phyloP scores from a whole-genome alignment of 805 yeast species.

The Candida pini region DNA sequence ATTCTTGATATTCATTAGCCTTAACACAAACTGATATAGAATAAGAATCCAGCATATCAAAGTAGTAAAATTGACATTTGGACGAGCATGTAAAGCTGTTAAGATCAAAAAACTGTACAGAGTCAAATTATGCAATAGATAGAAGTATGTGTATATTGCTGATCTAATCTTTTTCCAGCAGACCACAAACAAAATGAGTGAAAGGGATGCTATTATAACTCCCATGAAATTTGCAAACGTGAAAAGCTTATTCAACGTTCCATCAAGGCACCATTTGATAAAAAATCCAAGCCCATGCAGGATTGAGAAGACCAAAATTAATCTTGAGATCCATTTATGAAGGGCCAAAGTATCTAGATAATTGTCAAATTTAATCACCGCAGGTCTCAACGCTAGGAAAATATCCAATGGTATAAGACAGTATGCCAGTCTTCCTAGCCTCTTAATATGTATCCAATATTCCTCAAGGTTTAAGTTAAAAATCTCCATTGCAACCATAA shows the following conservation, averaged over 20 bases:
- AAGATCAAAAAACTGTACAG: conserved; percentile 40
- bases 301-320: conserved; percentile 39
- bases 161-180: conserved; percentile 48
- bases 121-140: conserved; percentile 48
- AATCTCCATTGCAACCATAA: conserved; percentile 26
- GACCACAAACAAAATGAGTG: conserved; percentile 34
- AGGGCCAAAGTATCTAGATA: conserved; percentile 51
- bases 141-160: conserved; percentile 46
- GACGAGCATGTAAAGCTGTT: conserved; percentile 62
- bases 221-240: conserved; percentile 47
- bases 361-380: conserved; percentile 38
- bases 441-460: conserved; percentile 37
- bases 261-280: conserved; percentile 38
- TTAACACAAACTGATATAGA: conserved; percentile 31
- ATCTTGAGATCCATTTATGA: conserved; percentile 70
- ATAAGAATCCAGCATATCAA: conserved; percentile 27
- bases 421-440: conserved; percentile 60
- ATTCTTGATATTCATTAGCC: conserved; percentile 22
- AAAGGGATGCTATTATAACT: conserved; percentile 33
- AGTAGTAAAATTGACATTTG: conserved; percentile 45
- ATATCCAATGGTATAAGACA: conserved; percentile 54
- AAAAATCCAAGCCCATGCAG: conserved; percentile 52
- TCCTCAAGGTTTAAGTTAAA: conserved; percentile 31
- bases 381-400: conserved; percentile 51
- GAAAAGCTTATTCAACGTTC: conserved; percentile 33